phyloP scores from a whole-genome alignment of 176 grass and related monocot genomes.

The Paspalum vaginatum region DNA sequence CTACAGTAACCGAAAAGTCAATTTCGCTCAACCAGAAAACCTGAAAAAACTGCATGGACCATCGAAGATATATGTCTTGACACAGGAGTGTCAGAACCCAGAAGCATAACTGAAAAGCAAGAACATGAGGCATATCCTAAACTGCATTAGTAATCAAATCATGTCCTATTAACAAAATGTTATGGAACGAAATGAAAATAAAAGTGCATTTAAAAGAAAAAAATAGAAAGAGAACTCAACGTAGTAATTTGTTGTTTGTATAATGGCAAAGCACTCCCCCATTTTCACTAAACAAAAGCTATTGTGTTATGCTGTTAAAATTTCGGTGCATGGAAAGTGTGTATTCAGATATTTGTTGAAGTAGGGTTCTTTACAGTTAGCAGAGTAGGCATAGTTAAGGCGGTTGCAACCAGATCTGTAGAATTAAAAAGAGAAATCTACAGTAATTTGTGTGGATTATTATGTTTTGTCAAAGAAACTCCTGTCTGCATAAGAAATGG shows the following conservation, averaged over 20 bases:
- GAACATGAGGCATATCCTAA: background rate
- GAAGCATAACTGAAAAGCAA: background rate
- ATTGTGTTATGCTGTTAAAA: background rate
- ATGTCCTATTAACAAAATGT: background rate
- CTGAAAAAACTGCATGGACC: background rate
- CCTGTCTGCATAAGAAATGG: background rate
- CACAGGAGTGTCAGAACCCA: background rate
- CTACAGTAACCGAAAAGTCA: slow-evolving; percentile 42
- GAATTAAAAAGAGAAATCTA: background rate
- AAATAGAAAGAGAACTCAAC: background rate
- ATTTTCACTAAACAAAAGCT: background rate
- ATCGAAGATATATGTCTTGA: background rate
- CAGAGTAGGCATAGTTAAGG: background rate
- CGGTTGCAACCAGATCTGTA: background rate
- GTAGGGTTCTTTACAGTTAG: background rate
- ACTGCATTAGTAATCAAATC: background rate
- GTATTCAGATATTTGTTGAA: background rate
- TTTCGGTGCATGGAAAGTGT: background rate
- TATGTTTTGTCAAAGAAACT: background rate
- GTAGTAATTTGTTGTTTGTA: background rate
- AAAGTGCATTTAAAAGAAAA: background rate
- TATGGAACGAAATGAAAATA: background rate
- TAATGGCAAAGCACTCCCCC: no score
- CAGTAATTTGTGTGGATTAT: background rate
- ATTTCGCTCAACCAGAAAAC: slow-evolving; percentile 16